Evolutionary conservation across 2,329 filamentous ascomycete genomes (phyloP).

Genomic region (Pseudopyricularia javanii): DNA sequence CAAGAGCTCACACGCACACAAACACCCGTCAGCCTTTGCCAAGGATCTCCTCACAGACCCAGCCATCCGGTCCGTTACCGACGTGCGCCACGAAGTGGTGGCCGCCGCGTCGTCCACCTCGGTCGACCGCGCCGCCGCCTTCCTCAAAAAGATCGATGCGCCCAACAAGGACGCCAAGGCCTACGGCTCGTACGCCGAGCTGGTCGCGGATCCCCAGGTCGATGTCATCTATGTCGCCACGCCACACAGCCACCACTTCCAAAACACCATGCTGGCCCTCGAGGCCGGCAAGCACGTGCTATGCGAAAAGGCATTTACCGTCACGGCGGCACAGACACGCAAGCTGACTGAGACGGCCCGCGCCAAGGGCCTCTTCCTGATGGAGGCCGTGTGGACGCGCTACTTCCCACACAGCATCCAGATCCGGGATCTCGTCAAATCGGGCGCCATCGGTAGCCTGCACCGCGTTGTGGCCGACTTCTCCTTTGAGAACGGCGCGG

Average conservation of each 20-base stretch:
- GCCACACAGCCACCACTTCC: slow-evolving; percentile 86
- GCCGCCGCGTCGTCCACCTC: slow-evolving; percentile 74
- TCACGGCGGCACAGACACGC: slow-evolving; percentile 65
- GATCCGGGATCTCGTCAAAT: slow-evolving; percentile 50
- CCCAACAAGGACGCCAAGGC: slow-evolving; percentile 44
- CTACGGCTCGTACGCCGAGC: slow-evolving; percentile 72
- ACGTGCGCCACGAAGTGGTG: slow-evolving; percentile 65
- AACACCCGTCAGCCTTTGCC: slow-evolving; percentile 40
- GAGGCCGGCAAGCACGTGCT: slow-evolving; percentile 78
- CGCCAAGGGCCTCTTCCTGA: slow-evolving; percentile 62
- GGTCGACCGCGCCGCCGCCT: slow-evolving; percentile 54
- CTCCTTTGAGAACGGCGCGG: slow-evolving; percentile 45
- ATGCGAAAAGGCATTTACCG: slow-evolving; percentile 84
- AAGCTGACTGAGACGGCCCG: slow-evolving; percentile 60
- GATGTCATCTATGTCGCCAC: slow-evolving; percentile 86
- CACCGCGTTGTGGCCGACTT: slow-evolving; percentile 49
- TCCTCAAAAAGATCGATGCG: slow-evolving; percentile 60
- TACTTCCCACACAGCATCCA: slow-evolving; percentile 77
- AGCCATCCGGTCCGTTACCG: slow-evolving; percentile 51
- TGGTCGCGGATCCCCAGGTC: slow-evolving; percentile 66
- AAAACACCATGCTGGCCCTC: slow-evolving; percentile 76
- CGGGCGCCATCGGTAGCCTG: slow-evolving; percentile 41
- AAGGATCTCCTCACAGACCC: slow-evolving; percentile 71
- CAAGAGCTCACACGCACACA: neutral
- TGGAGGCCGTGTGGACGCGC: slow-evolving; percentile 85